A percentile compares a stretch with the other conserved stretches of the same genome.
phyloP scores from a whole-genome alignment of 371 early-diverging fungal species.

The Mucor piriformis region DNA sequence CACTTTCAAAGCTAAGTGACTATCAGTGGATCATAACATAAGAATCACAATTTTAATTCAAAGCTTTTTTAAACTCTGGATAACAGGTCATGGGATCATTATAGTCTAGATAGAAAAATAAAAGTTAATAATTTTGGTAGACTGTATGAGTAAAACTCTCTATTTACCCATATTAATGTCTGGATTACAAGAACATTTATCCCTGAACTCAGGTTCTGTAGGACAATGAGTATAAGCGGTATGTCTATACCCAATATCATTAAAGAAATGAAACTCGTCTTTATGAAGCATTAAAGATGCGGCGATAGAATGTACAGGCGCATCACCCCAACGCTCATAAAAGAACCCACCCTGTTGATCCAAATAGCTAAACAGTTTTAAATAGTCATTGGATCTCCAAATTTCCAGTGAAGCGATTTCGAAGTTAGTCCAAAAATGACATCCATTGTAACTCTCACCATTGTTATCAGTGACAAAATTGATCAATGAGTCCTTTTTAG shows the following conservation, averaged over 20 bases:
- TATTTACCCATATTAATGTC: slow-evolving; percentile 52
- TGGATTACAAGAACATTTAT: slow-evolving; percentile 62
- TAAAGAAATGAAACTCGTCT: slow-evolving; percentile 86
- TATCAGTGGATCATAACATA: no score
- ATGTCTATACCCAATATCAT: slow-evolving; percentile 80
- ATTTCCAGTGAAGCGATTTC: slow-evolving; percentile 82
- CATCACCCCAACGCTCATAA: slow-evolving; percentile 97
- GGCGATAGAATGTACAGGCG: slow-evolving; percentile 94
- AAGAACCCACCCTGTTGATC: slow-evolving; percentile 92
- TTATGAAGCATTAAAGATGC: slow-evolving; percentile 80
- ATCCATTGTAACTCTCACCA: slow-evolving; percentile 57
- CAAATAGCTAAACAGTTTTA: slow-evolving; percentile 78
- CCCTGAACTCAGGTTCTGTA: slow-evolving; percentile 52
- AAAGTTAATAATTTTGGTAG: not conserved
- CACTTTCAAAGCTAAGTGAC: no score
- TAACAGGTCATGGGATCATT: slow-evolving; percentile 22
- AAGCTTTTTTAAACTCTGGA: slow-evolving; percentile 15
- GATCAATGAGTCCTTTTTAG: slow-evolving; percentile 41
- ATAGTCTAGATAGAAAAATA: slow-evolving; percentile 7
- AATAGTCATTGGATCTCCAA: slow-evolving; percentile 78
- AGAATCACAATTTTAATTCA: slow-evolving; percentile 1
- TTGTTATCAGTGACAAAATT: slow-evolving; percentile 46
- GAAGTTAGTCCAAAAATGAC: slow-evolving; percentile 79
- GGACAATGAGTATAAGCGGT: slow-evolving; percentile 74
- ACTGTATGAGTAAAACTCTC: not conserved